Conservation (phyloP, 1,284 basidiomycete genomes). For the Inonotus obliquus region DNA sequence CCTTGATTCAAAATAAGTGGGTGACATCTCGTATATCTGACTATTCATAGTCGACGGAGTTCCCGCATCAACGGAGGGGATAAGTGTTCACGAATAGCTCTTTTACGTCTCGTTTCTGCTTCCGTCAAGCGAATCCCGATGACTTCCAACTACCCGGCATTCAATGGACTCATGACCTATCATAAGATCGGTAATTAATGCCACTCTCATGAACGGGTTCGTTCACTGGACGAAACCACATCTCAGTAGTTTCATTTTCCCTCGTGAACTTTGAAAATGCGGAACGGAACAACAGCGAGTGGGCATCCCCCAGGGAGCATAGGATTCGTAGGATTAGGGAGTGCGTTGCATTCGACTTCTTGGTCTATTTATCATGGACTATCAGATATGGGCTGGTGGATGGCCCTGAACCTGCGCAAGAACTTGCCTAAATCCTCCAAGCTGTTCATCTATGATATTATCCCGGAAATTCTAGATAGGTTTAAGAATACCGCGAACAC, state of each 20-base stretch:
- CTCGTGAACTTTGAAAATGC: background rate
- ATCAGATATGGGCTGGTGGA: constrained; percentile 21
- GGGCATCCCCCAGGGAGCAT: background rate
- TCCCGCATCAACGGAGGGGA: no score
- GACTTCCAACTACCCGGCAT: background rate
- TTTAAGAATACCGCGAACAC: constrained; percentile 2
- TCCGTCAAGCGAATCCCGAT: background rate
- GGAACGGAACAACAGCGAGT: background rate
- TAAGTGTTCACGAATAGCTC: no score
- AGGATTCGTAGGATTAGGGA: constrained; percentile 17
- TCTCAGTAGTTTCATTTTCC: no score
- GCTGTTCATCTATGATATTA: constrained; percentile 19
- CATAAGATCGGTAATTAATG: no score
- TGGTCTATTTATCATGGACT: background rate
- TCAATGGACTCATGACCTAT: background rate
- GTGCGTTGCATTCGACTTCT: background rate
- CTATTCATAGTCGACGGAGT: no score
- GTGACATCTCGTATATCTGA: no score
- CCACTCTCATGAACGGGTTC: background rate
- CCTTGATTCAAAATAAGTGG: no score
- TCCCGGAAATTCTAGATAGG: constrained; percentile 7
- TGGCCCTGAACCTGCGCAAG: constrained; percentile 20
- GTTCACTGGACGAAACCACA: background rate
- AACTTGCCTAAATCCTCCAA: constrained; percentile 11
- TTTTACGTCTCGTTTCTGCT: background rate